phyloP scores from a whole-genome alignment of 805 yeast species.

The Yamadazyma philogaea region DNA sequence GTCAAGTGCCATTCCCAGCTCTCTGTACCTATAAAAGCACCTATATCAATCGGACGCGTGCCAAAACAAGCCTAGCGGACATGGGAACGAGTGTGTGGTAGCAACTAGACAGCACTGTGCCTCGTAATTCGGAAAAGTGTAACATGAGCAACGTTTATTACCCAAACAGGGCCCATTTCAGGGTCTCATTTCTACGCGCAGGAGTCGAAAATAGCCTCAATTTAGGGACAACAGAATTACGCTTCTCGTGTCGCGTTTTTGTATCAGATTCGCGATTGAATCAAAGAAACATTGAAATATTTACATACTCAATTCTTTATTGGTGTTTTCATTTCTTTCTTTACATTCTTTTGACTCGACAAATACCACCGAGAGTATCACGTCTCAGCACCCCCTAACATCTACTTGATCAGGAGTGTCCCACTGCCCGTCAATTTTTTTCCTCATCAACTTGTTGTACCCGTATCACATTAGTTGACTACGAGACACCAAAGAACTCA shows the following conservation, averaged over 20 bases:
- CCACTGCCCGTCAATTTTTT: no score
- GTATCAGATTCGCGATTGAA: conserved; percentile 7
- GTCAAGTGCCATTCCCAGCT: no score
- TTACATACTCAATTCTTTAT: not conserved
- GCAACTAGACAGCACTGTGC: no score
- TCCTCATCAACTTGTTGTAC: not conserved
- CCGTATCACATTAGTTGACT: not conserved
- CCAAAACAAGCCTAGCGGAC: no score
- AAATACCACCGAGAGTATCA: not conserved
- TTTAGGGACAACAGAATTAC: not conserved
- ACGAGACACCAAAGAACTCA: not conserved
- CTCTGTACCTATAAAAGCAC: no score
- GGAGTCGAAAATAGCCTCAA: not conserved
- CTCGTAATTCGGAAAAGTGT: no score
- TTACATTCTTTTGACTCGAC: not conserved
- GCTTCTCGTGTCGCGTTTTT: conserved; percentile 4
- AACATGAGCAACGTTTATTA: no score
- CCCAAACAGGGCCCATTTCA: not conserved
- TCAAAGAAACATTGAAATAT: not conserved
- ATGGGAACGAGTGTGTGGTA: no score
- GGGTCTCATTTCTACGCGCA: not conserved
- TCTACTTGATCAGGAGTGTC: not conserved
- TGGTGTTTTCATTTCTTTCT: not conserved
- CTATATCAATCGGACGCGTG: no score
- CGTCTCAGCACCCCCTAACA: not conserved